Evolutionary conservation across 2,329 filamentous ascomycete species (phyloP), one percentile per base, ranked within the genome.

Genomic region (Aspergillus sergii): DNA sequence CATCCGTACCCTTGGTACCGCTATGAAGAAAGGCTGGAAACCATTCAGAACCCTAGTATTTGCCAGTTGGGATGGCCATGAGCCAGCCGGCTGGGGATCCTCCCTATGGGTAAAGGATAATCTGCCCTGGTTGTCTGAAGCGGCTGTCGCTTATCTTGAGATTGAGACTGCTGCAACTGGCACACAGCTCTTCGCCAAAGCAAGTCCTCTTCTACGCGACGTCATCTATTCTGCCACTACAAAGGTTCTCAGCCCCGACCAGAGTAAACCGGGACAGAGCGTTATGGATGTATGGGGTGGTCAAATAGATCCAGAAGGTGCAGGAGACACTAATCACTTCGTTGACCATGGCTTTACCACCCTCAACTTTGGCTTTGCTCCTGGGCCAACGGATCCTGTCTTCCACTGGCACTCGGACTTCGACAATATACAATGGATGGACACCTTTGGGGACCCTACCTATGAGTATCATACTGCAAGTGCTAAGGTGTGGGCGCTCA

Each of bases 281-380:
- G 21, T 48, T 21, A 3, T 36, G 34, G 21, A 48, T 23, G n/a
- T 12, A 14, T 48, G 45, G 45, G 21, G 21, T 23, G 45, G 45
- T 12, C n/a, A 21, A 0, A 5, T 48, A 23, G 45, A 23, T 1
- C 5, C 21, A 14, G 45, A 23, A 14, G n/a, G n/a, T 6, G 45
- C 1, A 12, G 45, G 45, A 7, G 45, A 48, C 21, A 23, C 21
- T 14, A 48, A 21, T 14, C 0, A 0, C 0, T 48, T 48, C 45
- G n/a, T 23, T 7, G 5, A 0, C 11, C 8, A 48, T 14, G n/a
- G 21, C 1, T 1, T 21, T 21, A 0, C 21, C 11, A 9, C 45
- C n/a, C 11, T 48, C 11, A 23, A 48, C 1, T 0, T 48, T 26
- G 45, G 45, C 4, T 23, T 48, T 23, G 21, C 45, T 14, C n/a